Percentiles rank a stretch among this genome's conserved stretches.
phyloP scores from a whole-genome alignment of 2,329 filamentous ascomycete species.

The Trichoderma pleuroti region DNA sequence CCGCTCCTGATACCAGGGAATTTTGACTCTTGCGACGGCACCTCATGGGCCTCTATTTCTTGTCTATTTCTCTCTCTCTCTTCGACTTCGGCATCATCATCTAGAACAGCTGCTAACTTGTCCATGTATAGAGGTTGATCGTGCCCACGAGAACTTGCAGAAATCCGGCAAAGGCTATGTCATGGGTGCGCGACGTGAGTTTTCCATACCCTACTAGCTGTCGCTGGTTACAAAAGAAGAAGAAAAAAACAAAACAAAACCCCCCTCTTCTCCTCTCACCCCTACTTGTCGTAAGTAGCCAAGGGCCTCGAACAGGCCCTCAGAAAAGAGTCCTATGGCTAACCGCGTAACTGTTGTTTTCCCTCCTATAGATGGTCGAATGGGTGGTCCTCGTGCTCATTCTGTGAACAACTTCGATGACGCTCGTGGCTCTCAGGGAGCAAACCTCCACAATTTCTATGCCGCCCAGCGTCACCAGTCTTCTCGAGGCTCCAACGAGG shows the following conservation, averaged over 20 bases:
- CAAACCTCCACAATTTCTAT: slow-evolving; percentile 88
- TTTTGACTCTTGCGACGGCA: neutral
- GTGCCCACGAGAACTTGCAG: slow-evolving; percentile 89
- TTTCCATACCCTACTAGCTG: slow-evolving; percentile 34
- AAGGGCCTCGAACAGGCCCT: slow-evolving; percentile 10
- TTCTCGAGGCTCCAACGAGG: slow-evolving; percentile 79
- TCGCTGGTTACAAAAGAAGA: neutral
- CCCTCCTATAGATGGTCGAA: slow-evolving; percentile 61
- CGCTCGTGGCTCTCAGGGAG: slow-evolving; percentile 64
- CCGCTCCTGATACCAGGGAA: neutral
- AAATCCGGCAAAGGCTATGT: slow-evolving; percentile 95
- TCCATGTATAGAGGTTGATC: slow-evolving; percentile 73
- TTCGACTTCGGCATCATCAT: neutral
- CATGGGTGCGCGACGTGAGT: slow-evolving; percentile 74
- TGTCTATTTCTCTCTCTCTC: too few relatives aligned
- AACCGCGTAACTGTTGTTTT: neutral
- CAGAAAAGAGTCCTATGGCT: slow-evolving; percentile 5
- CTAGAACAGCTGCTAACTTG: slow-evolving; percentile 1
- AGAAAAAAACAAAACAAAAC: neutral
- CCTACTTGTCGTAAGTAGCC: neutral
- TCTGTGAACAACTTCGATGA: slow-evolving; percentile 81
- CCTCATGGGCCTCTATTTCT: neutral
- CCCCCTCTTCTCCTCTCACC: neutral
- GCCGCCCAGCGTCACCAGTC: slow-evolving; percentile 87
- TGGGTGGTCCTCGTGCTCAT: slow-evolving; percentile 69